A percentile compares a stretch with the other conserved stretches of the same genome.
Evolutionary conservation across 768 basidiomycete genomes (phyloP).

Genomic region (Leccinum olivaceopallidum): DNA sequence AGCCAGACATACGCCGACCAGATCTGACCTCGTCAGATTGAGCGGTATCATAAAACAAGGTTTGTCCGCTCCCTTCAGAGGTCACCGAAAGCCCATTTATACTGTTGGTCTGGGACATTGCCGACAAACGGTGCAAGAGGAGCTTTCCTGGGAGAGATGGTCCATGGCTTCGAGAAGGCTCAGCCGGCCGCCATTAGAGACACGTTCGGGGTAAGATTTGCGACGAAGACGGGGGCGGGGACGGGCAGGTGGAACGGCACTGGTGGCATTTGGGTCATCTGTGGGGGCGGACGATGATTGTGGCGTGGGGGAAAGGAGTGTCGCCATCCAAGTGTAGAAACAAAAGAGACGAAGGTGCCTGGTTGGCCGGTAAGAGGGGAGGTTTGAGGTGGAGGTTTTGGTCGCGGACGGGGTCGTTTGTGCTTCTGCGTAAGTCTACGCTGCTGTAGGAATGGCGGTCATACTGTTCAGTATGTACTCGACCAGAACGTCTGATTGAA

Average conservation of each 20-base stretch:
- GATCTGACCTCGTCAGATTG: conserved; percentile 8
- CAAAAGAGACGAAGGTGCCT: conserved; percentile 27
- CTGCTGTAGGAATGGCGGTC: conserved; percentile 1
- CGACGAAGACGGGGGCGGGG: conserved; percentile 19
- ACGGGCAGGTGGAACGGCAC: conserved; percentile 5
- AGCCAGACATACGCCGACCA: not conserved
- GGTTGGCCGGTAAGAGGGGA: conserved; percentile 13
- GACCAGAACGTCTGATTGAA: too few species aligned
- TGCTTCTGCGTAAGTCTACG: conserved; percentile 7
- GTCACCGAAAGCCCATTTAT: conserved; percentile 23
- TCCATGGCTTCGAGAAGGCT: conserved; percentile 32
- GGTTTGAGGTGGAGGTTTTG: conserved; percentile 18
- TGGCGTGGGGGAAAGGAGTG: not conserved
- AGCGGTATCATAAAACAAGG: conserved; percentile 26
- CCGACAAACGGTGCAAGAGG: conserved; percentile 3
- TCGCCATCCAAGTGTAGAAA: conserved; percentile 22
- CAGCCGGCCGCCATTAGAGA: conserved; percentile 22
- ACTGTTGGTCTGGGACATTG: conserved; percentile 5
- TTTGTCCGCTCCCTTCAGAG: conserved; percentile 29
- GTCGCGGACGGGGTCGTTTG: conserved; percentile 20
- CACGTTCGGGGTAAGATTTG: conserved; percentile 27
- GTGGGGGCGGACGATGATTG: not conserved
- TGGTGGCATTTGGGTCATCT: not conserved
- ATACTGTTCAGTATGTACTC: too few species aligned
- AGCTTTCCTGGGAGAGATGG: conserved; percentile 23